A percentile compares a stretch with the other conserved stretches of the same genome.
Evolutionary conservation across 2,329 filamentous ascomycete genomes (phyloP).

Genomic region (Aspergillus eucalypticola): DNA sequence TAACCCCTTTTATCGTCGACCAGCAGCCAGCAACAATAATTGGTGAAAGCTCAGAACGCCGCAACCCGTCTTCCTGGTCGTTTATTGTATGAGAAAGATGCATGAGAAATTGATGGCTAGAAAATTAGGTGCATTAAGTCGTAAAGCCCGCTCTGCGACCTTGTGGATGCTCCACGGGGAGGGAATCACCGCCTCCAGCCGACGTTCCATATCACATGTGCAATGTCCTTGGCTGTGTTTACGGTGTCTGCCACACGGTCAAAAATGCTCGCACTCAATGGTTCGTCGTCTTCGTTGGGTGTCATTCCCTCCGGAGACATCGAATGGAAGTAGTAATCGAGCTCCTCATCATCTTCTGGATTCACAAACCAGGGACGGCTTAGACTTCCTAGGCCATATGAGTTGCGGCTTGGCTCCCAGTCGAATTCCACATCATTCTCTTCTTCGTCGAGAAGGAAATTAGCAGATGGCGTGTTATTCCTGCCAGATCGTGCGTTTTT

Average conservation of each 20-base stretch:
- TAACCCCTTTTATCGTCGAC: background rate
- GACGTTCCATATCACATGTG: conserved; percentile 67
- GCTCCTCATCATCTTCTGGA: conserved; percentile 54
- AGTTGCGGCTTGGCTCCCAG: conserved; percentile 42
- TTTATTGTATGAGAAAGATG: conserved; percentile 5
- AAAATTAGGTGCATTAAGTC: background rate
- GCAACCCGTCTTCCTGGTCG: background rate
- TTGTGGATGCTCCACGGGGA: background rate
- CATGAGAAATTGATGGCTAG: background rate
- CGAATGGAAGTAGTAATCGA: conserved; percentile 66
- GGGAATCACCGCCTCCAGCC: conserved; percentile 57
- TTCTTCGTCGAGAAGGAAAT: conserved; percentile 64
- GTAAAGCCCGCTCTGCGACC: background rate
- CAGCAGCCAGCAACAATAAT: background rate
- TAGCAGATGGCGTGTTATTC: conserved; percentile 61
- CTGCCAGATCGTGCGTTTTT: conserved; percentile 43
- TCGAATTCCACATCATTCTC: conserved; percentile 52
- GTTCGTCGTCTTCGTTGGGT: conserved; percentile 76
- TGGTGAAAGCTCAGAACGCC: background rate
- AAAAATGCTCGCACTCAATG: conserved; percentile 65
- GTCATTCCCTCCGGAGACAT: conserved; percentile 89
- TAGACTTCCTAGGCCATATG: conserved; percentile 13
- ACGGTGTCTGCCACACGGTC: conserved; percentile 78
- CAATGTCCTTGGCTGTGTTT: conserved; percentile 65
- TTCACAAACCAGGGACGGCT: conserved; percentile 37